Conservation (phyloP, 2,329 filamentous ascomycete genomes). For the Pseudogymnoascus sp. region DNA sequence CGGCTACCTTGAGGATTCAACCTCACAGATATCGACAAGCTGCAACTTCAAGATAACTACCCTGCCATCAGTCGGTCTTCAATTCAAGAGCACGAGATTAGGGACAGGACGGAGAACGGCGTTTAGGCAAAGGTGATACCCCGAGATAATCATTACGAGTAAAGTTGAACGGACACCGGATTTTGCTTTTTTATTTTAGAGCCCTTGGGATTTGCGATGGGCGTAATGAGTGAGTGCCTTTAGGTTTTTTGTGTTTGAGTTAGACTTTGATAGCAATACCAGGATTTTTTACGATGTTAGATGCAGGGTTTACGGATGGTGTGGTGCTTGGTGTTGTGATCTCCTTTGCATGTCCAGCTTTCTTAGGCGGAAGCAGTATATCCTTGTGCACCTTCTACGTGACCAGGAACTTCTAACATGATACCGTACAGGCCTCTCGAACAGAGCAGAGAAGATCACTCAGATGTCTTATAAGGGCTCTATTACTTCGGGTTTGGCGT, state of each 20-base stretch:
- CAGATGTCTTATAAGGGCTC: no score
- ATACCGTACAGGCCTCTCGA: no score
- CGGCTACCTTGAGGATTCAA: not conserved
- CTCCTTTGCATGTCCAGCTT: not conserved
- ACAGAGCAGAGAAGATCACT: no score
- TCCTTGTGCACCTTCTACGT: not conserved
- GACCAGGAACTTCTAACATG: no score
- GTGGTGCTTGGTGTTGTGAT: not conserved
- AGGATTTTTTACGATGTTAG: not conserved
- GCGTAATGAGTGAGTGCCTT: not conserved
- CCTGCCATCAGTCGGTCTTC: not conserved
- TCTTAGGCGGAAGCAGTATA: not conserved
- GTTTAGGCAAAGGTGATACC: conserved; percentile 6
- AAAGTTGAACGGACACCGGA: conserved; percentile 3
- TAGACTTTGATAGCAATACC: conserved; percentile 5
- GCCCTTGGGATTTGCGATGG: not conserved
- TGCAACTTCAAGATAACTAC: not conserved
- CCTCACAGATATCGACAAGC: not conserved
- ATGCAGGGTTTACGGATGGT: not conserved
- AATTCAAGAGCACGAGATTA: not conserved
- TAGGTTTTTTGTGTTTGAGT: not conserved
- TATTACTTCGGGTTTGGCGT: no score
- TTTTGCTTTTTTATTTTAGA: conserved; percentile 2
- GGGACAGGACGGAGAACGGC: not conserved
- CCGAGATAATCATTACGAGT: conserved; percentile 8